Conservation (phyloP, 148 eudicot species). For the Vaccinium macrocarpon region DNA sequence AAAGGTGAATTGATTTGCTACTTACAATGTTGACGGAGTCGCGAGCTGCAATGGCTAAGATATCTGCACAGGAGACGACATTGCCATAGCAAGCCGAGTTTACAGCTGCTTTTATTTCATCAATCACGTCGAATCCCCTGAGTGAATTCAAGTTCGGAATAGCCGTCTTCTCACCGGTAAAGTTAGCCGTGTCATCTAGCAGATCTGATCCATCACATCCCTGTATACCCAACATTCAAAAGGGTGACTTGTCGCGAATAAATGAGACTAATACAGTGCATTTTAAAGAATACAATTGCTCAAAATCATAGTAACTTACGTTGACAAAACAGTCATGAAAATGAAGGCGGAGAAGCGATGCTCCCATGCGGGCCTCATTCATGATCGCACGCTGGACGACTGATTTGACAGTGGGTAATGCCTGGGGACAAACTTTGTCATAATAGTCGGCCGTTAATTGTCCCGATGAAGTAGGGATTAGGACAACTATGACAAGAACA, state of each 20-base stretch:
- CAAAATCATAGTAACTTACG: conserved; percentile 22
- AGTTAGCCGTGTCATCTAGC: conserved; percentile 38
- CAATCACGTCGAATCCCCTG: conserved; percentile 53
- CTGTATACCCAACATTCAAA: conserved; percentile 13
- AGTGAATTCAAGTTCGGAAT: conserved; percentile 41
- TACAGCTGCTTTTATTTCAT: conserved; percentile 35
- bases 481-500: background rate
- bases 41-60: conserved; percentile 52
- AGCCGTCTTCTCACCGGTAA: conserved; percentile 47
- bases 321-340: conserved; percentile 67
- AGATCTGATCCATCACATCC: conserved; percentile 56
- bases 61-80: conserved; percentile 58
- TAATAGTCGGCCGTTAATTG: conserved; percentile 13
- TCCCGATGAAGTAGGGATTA: background rate
- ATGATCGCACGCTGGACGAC: conserved; percentile 30
- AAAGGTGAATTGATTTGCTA: background rate
- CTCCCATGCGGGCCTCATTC: conserved; percentile 50
- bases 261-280: background rate
- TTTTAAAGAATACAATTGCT: too few relatives aligned
- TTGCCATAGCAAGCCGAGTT: conserved; percentile 41
- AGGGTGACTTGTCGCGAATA: background rate
- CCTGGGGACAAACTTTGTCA: conserved; percentile 14
- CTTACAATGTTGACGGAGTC: conserved; percentile 41
- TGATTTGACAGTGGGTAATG: conserved; percentile 1
- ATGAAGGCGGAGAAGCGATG: conserved; percentile 54